Conservation (phyloP, 2,329 filamentous ascomycete species). For the Epichloe coenophiala region DNA sequence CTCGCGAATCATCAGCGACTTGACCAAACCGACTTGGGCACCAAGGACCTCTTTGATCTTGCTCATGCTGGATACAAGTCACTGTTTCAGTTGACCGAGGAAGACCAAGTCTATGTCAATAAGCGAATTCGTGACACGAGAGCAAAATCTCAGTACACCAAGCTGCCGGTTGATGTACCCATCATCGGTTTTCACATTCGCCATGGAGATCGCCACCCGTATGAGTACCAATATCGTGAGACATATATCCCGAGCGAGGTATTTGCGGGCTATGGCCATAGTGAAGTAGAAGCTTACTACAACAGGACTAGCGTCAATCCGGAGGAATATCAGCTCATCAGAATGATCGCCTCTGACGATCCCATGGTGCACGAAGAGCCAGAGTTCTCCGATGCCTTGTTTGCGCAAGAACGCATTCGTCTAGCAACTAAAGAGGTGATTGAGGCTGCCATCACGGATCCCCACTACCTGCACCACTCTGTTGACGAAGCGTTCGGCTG, state of each 20-base stretch:
- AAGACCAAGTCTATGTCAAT: slow-evolving; percentile 52
- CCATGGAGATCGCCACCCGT: slow-evolving; percentile 64
- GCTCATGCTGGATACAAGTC: slow-evolving; percentile 57
- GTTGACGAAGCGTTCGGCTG: slow-evolving; percentile 68
- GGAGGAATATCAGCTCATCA: slow-evolving; percentile 28
- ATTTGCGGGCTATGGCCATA: slow-evolving; percentile 48
- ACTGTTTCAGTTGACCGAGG: slow-evolving; percentile 54
- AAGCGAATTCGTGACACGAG: slow-evolving; percentile 44
- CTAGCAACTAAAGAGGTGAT: slow-evolving; percentile 51
- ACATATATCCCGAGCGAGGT: slow-evolving; percentile 64
- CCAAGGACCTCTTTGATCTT: slow-evolving; percentile 51
- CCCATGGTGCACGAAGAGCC: slow-evolving; percentile 56
- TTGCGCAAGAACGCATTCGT: slow-evolving; percentile 64
- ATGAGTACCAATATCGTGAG: slow-evolving; percentile 61
- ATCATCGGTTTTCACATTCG: slow-evolving; percentile 64
- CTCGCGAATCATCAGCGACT: slow-evolving; percentile 19
- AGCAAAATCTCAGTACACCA: slow-evolving; percentile 27
- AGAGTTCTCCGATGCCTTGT: slow-evolving; percentile 44
- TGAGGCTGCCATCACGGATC: slow-evolving; percentile 27
- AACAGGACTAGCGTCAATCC: slow-evolving; percentile 27
- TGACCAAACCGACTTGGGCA: slow-evolving; percentile 11
- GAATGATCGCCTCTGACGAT: slow-evolving; percentile 68
- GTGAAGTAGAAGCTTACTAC: slow-evolving; percentile 37
- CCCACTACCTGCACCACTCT: slow-evolving; percentile 46
- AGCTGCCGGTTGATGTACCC: slow-evolving; percentile 22